phyloP scores from a whole-genome alignment of 2,329 filamentous ascomycete genomes.

The Hypoxylon sp. region DNA sequence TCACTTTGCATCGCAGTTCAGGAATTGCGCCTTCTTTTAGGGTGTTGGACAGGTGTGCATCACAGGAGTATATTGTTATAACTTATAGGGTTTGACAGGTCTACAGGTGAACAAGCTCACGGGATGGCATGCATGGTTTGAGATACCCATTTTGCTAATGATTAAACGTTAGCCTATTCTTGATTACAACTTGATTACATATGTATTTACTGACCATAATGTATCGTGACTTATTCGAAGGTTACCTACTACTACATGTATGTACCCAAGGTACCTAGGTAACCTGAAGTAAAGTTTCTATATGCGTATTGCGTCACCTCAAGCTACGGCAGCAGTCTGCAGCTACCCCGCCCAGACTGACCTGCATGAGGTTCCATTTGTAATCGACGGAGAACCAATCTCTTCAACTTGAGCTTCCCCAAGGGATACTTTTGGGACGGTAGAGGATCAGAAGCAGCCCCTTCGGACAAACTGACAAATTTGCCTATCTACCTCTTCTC shows the following conservation, averaged over 20 bases:
- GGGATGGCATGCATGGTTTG: slow-evolving; percentile 29
- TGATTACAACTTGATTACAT: too few relatives aligned
- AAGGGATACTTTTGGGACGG: background rate
- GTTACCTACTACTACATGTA: background rate
- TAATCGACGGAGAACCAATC: background rate
- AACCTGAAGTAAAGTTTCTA: too few relatives aligned
- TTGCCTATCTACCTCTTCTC: background rate
- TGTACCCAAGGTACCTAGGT: too few relatives aligned
- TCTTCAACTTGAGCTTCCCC: background rate
- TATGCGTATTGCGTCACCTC: slow-evolving; percentile 5
- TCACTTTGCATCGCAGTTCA: slow-evolving; percentile 16
- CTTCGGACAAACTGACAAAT: background rate
- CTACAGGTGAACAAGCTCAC: slow-evolving; percentile 2
- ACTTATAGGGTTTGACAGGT: background rate
- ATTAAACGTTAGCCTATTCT: background rate
- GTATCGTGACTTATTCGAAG: background rate
- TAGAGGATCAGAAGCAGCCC: background rate
- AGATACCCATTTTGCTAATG: slow-evolving; percentile 40
- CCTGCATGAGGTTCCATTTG: slow-evolving; percentile 6
- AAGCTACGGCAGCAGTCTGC: slow-evolving; percentile 1
- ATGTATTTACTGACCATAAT: background rate
- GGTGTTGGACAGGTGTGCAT: slow-evolving; percentile 12
- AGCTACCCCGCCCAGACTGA: slow-evolving; percentile 25
- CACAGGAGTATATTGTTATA: background rate
- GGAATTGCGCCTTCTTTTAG: background rate